Evolutionary conservation across 805 yeast genomes (phyloP).

Genomic region (Wickerhamiella brachini): DNA sequence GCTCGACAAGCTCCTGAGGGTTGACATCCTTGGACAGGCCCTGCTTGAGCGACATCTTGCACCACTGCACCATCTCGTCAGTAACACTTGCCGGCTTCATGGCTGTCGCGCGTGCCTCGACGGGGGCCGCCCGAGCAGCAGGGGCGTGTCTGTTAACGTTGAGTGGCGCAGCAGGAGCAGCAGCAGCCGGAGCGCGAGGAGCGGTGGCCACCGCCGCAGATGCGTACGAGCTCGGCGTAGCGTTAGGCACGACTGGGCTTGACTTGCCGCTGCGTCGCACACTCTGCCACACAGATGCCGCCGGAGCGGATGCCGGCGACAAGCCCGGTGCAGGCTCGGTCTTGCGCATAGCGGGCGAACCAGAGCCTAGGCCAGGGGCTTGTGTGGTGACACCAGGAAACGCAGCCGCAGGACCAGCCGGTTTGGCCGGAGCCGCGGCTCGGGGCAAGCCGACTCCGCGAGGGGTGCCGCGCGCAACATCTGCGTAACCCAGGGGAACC

Average conservation of each 20-base stretch:
- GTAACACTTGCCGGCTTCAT: slow-evolving; percentile 16
- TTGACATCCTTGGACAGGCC: slow-evolving; percentile 65
- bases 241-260: not conserved
- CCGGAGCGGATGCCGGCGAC: not conserved
- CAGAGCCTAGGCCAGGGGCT: not conserved
- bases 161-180: slow-evolving; percentile 3
- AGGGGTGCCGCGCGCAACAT: not conserved
- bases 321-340: not conserved
- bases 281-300: not conserved
- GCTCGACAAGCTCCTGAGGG: slow-evolving; percentile 61
- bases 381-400: no score
- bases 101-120: not conserved
- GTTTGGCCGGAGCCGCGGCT: not conserved
- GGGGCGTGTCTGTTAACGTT: slow-evolving; percentile 7
- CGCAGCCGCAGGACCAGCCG: not conserved
- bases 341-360: not conserved
- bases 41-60: slow-evolving; percentile 22
- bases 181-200: not conserved
- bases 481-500: not conserved
- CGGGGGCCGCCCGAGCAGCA: not conserved
- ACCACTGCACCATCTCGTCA: slow-evolving; percentile 30
- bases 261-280: not conserved
- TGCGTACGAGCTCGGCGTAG: not conserved
- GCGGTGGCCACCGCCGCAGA: not conserved
- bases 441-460: not conserved